Evolutionary conservation across 2,329 filamentous ascomycete genomes (phyloP).

Genomic region (Trichoderma sp.): DNA sequence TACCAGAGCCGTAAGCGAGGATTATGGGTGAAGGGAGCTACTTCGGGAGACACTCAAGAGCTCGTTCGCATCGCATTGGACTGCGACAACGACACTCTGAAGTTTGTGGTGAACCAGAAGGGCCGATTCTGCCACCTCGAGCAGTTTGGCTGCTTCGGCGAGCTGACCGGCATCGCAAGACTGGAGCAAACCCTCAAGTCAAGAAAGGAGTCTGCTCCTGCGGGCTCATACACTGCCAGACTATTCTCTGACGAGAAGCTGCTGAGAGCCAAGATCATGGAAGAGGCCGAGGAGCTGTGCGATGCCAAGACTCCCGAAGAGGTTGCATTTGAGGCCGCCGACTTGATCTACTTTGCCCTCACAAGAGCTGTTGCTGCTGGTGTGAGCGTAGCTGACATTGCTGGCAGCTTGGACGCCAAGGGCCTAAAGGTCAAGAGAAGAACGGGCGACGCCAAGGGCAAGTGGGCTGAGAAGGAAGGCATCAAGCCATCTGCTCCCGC

Average conservation of each 20-base stretch:
- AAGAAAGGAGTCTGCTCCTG: constrained; percentile 80
- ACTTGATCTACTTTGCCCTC: constrained; percentile 93
- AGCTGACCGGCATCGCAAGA: constrained; percentile 77
- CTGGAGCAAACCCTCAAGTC: constrained; percentile 85
- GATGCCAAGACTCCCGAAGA: constrained; percentile 81
- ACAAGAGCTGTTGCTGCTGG: constrained; percentile 86
- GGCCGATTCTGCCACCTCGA: constrained; percentile 94
- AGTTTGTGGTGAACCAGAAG: constrained; percentile 87
- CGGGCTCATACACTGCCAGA: constrained; percentile 89
- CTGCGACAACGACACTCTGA: constrained; percentile 90
- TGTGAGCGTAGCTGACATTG: constrained; percentile 85
- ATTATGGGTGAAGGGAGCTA: constrained; percentile 95
- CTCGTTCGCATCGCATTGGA: constrained; percentile 83
- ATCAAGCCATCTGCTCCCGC: constrained; percentile 51
- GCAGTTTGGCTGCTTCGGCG: constrained; percentile 89
- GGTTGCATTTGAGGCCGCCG: constrained; percentile 90
- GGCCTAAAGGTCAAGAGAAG: constrained; percentile 92
- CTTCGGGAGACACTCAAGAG: constrained; percentile 91
- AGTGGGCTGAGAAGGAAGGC: constrained; percentile 84
- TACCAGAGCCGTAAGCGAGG: constrained; percentile 97
- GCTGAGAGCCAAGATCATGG: constrained; percentile 94
- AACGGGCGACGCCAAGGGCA: constrained; percentile 90
- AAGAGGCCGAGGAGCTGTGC: constrained; percentile 94
- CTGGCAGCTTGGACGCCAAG: constrained; percentile 91
- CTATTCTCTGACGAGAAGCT: constrained; percentile 92